phyloP scores from a whole-genome alignment of 352 stramenopile species.

The Aphanomyces astaci region DNA sequence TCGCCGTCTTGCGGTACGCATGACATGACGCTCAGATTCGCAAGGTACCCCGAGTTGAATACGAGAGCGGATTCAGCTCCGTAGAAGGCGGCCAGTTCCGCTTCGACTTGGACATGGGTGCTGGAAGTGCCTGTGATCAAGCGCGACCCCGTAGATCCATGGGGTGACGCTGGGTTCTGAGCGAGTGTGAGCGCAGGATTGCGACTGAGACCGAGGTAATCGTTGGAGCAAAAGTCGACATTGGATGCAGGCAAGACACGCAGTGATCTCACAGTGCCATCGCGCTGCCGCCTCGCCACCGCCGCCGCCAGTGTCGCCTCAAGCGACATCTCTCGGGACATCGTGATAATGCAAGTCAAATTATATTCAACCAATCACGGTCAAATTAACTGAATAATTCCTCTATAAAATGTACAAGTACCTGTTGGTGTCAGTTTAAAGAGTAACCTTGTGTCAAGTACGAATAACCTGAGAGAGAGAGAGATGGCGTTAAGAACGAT shows the following conservation, averaged over 20 bases:
- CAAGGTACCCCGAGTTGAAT: constrained; percentile 96
- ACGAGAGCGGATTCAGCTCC: constrained; percentile 84
- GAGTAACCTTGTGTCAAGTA: too few species aligned
- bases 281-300: constrained; percentile 22
- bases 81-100: constrained; percentile 78
- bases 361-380: too few species aligned
- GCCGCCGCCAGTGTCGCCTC: constrained; percentile 20
- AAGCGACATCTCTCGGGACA: too few species aligned
- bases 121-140: constrained; percentile 92
- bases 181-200: constrained; percentile 35
- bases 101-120: constrained; percentile 86
- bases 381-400: too few species aligned
- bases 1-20: constrained; percentile 84
- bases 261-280: constrained; percentile 52
- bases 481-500: too few species aligned
- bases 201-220: constrained; percentile 93
- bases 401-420: too few species aligned
- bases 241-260: constrained; percentile 28
- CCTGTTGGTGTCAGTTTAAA: too few species aligned
- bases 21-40: constrained; percentile 93
- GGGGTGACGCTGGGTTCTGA: constrained; percentile 27
- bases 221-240: constrained; percentile 96
- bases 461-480: too few species aligned
- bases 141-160: constrained; percentile 87
- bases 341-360: too few species aligned